Percentiles rank a stretch among this genome's conserved stretches.
Conservation (phyloP, 192 early-diverging fungal genomes). For the Geranomyces michiganensis region DNA sequence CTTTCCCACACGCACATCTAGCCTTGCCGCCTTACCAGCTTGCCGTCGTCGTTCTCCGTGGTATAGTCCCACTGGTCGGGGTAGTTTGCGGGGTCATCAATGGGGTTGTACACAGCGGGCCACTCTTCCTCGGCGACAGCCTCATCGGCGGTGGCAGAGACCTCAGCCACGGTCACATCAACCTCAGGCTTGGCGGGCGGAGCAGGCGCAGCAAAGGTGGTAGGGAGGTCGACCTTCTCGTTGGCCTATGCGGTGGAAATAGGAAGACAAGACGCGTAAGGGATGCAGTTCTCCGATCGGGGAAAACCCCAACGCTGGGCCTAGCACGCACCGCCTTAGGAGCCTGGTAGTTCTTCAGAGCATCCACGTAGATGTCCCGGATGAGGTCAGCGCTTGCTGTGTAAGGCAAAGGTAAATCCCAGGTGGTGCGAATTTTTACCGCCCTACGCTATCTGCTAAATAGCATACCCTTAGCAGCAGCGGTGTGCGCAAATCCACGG, state of each 20-base stretch:
- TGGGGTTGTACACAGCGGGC: conserved; percentile 52
- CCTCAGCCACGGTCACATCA: conserved; percentile 30
- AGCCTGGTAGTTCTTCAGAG: conserved; percentile 48
- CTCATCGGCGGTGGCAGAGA: conserved; percentile 26
- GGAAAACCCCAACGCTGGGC: background rate
- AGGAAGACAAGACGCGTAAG: background rate
- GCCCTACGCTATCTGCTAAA: background rate
- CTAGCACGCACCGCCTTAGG: conserved; percentile 32
- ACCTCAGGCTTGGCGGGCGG: conserved; percentile 50
- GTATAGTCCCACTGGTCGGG: conserved; percentile 50
- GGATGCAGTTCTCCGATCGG: background rate
- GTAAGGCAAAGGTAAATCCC: background rate
- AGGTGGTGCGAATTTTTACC: background rate
- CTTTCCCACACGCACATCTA: background rate
- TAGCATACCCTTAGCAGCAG: conserved; percentile 21
- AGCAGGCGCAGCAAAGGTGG: conserved; percentile 43
- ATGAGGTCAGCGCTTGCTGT: conserved; percentile 43
- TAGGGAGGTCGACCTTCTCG: conserved; percentile 43
- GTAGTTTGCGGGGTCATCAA: conserved; percentile 58
- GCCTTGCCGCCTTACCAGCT: conserved; percentile 20
- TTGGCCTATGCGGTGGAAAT: conserved; percentile 4
- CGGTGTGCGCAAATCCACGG: conserved; percentile 28
- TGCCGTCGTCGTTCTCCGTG: conserved; percentile 46
- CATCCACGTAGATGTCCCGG: conserved; percentile 47
- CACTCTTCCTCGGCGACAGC: conserved; percentile 51